Base-by-base conservation (phyloP, 2,329 filamentous ascomycete genomes). In the Aspergillus melleus region DNA sequence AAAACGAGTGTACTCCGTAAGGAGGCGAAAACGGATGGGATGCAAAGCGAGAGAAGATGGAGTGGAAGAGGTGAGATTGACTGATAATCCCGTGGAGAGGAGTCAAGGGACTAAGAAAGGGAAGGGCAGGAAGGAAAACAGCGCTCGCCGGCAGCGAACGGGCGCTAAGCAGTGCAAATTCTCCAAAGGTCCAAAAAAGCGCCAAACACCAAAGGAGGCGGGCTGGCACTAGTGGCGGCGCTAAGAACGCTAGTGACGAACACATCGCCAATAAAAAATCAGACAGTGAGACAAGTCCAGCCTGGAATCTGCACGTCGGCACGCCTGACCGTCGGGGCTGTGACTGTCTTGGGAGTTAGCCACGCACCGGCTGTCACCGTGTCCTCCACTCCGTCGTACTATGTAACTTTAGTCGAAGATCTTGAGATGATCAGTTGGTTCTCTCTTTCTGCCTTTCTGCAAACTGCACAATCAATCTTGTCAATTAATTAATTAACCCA, bases 1-100 rank as follows among this genome's bases (percentile, higher is more conserved):
- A 12, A 55, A 59, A 50, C 36, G 57, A 59, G 52, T 8, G 57
- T n/a, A n/a, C n/a, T n/a, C n/a, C n/a, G n/a, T 51, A 55, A 59
- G 57, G 52, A 55, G 57, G 57, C 30, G 57, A 49, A 42, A 30
- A 49, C 4, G 30, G 44, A 47, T 47, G 44, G 20, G 44, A 47
- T 9, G 44, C 42, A 24, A 47, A 24, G 22, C 9, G 44, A 47
- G 44, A 20, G 19, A 24, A 24, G 24, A 24, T 24, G 24, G 24
- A 14, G 39, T 42, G 39, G n/a, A 19, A 42, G 39, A 16, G 39
- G n/a, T 24, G 12, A 16, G 39, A 16, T 14, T 19, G n/a, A 42
- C 8, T 42, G 39, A 42, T 9, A n/a, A 42, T 29, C 26, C 26
- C 26, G 26, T 29, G 26, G 26, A 29, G 26, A 29, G 26, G 26